Base-by-base conservation (phyloP, 371 early-diverging fungal species). In the Mucor sp. region DNA sequence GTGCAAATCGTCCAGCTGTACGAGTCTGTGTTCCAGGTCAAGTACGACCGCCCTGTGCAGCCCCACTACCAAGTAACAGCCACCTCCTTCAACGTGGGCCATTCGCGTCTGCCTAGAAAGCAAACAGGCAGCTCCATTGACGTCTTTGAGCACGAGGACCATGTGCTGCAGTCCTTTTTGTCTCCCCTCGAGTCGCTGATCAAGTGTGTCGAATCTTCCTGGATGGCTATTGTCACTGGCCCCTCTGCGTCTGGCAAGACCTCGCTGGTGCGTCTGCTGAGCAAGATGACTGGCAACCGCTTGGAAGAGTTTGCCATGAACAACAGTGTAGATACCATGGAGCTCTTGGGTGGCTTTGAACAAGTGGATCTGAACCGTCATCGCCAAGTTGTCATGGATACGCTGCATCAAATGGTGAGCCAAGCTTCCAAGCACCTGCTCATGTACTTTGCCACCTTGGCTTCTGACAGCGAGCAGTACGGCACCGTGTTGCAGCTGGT, bases 301-400 rank as follows among this genome's bases (percentile, higher is more conserved):
- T 79, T 98, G 23, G 89, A 91, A 33, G 97, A 97, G 79, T 95
- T 97, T 68, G 85, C 96, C 9, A 95, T 99, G 96, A 97, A 97
- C 75, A 88, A 90, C 37, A 92, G 93, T 14, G 94, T 98, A 8
- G 99, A 99, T 63, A 93, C 98, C 0, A 91, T 95, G 82, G 99
- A 99, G 72, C 76, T 99, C 3, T 75, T 99, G 32, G 99, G 99
- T 70, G 97, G 98, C 14, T 99, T 97, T 71, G 98, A 99, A 75
- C 98, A 99, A 71, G 91, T 96, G 17, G 97, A 97, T 74, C 63
- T 93, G 43, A 88, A 87, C 32, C 89, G 98, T 25, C 93, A 95
- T 70, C 83, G 88, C 37, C 84, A 89, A 39, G 81, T 81, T 30
- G 65, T 89, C 14, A 71, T 89, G 66, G 83, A 84, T 25, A 70